Evolutionary conservation across 2,329 filamentous ascomycete species (phyloP), one percentile per base, ranked within the genome.

Genomic region (Claviceps citrina): DNA sequence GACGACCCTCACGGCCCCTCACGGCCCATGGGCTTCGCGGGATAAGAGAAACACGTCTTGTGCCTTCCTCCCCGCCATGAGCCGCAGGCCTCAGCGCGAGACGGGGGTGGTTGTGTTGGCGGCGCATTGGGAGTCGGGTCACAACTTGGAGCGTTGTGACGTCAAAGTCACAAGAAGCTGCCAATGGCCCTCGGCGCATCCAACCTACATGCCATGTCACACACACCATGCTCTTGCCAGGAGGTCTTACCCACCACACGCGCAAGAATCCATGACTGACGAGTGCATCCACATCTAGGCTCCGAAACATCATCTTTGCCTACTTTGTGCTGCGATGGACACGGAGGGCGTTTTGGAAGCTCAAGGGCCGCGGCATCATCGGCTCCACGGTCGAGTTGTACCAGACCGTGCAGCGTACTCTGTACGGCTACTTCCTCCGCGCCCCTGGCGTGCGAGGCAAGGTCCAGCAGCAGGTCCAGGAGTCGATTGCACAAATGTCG

Each of bases 261-360:
- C 38, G 10, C 24, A 26, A 16, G n/a, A 19, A 32, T 16, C 15
- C 27, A 24, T 35, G 22, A 20, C 37, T 43, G 30, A 44, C 26
- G 7, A 13, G 25, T 18, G 6, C 25, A 5, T n/a, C 16, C 24
- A 15, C 31, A 3, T 7, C 20, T 36, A 47, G 47, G 89, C 55
- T 94, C 45, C 83, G 84, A 40, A 93, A 95, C 57, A 67, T 95
- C 44, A 67, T 96, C 51, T 93, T 96, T 60, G 70, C 87, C 55
- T 73, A 93, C 51, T 95, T 96, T 64, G 59, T 95, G 44, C 66
- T 93, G 36, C 81, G 87, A 56, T 82, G 86, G 69, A 74, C 81
- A 25, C 83, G 85, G 48, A 83, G 81, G 54, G 72, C 75, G 22
- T 81, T 84, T 57, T 81, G 85, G 65, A 84, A 91, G 55, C 71